Evolutionary conservation across 768 basidiomycete species (phyloP).

Genomic region (Suillus variegatus): DNA sequence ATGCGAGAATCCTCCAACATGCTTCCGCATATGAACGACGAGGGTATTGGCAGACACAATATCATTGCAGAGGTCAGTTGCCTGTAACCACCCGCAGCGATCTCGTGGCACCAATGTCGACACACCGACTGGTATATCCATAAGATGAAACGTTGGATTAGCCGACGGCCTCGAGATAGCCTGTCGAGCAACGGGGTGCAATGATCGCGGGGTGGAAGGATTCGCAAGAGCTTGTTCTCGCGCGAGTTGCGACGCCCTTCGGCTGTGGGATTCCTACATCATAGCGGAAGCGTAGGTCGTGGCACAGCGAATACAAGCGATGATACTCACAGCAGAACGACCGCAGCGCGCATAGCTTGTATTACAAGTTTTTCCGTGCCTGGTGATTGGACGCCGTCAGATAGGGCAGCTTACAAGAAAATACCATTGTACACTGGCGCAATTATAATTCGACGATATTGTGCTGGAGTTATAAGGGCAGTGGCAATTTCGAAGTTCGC

Average conservation of each 20-base stretch:
- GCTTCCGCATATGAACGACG: slow-evolving; percentile 1
- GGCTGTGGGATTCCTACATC: neutral
- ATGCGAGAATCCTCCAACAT: neutral
- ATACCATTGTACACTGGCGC: neutral
- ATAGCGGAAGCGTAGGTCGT: neutral
- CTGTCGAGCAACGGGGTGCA: neutral
- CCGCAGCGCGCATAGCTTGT: neutral
- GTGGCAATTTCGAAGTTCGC: slow-evolving; percentile 1
- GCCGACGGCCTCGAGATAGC: neutral
- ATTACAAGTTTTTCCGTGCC: neutral
- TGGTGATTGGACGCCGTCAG: neutral
- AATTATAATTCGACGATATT: neutral
- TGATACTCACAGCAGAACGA: neutral
- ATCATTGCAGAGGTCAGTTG: neutral
- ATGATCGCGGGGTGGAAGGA: neutral
- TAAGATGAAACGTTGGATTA: neutral
- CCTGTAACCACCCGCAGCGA: neutral
- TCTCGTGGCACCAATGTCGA: neutral
- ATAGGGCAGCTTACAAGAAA: neutral
- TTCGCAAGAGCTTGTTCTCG: neutral
- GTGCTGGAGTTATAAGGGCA: neutral
- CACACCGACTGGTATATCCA: neutral
- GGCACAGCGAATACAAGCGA: neutral
- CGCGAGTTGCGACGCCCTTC: neutral
- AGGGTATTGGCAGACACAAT: neutral